These are phyloP conservation scores for Solanum chaucha DNA, from an alignment of 257 asterid species.

Conservation along the genomic window DNA sequence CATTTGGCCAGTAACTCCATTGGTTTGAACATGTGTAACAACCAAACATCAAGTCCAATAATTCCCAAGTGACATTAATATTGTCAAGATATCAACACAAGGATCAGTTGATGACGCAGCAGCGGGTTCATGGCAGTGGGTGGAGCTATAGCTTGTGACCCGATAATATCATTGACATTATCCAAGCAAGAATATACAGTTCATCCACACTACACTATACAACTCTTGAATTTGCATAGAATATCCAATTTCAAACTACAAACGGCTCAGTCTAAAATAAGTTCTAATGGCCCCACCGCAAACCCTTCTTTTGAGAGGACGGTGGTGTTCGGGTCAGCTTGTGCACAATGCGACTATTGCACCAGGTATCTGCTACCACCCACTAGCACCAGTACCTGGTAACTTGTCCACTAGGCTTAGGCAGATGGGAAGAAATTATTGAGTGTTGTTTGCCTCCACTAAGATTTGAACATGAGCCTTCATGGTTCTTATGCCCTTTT, in stretches of 20 bases:
- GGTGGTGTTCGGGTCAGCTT: not conserved
- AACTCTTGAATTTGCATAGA: not conserved
- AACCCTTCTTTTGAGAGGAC: not conserved
- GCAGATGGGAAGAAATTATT: not conserved
- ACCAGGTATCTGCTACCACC: not conserved
- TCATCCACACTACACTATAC: not conserved
- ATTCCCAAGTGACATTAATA: not conserved
- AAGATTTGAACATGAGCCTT: not conserved
- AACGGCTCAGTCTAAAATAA: not conserved
- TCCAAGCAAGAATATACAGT: not conserved
- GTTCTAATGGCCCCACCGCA: not conserved
- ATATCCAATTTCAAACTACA: not conserved
- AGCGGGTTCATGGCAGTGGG: not conserved
- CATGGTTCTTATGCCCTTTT: not conserved
- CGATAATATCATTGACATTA: not conserved
- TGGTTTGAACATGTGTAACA: not conserved
- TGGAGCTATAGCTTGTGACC: not conserved
- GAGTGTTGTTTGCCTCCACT: not conserved
- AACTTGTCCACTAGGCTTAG: not conserved
- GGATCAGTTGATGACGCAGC: not conserved
- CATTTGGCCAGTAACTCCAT: not conserved
- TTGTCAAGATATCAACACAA: not conserved
- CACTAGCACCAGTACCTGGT: not conserved
- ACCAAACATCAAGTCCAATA: not conserved
- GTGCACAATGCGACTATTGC: not conserved